Evolutionary conservation across 2,329 filamentous ascomycete species (phyloP), one percentile per base, ranked within the genome.

Genomic region (Colletotrichum sp.): DNA sequence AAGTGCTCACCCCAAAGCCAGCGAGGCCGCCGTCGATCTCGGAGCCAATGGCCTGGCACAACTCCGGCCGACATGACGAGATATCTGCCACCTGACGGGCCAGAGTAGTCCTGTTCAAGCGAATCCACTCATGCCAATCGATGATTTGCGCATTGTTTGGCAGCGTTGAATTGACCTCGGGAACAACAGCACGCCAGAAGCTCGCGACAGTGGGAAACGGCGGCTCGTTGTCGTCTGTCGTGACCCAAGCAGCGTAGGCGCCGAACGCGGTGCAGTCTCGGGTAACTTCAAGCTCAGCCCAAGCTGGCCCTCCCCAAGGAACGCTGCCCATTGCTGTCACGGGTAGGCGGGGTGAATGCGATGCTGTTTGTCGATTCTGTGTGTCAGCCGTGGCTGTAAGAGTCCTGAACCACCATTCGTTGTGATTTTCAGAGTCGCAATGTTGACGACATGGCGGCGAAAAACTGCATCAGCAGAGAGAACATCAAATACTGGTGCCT

Each of bases 101-200:
- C 26, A 73, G 10, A 36, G 38, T 16, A 4, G 58, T 24, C 36
- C 43, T 13, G 43, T 76, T 72, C 3, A 21, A 55, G 28, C 76
- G 73, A 15, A 32, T n/a, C 73, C 73, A 76, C 12, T 73, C 66
- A n/a, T 77, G 73, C 73, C 73, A 73, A 12, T 76, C 66, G 18
- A 77, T 52, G 32, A 76, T 8, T 10, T 52, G 36, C 21, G 32
- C 10, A 34, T 48, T 64, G 12, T 18, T 66, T 6, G 66, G 16
- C 6, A 16, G 36, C 9, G 48, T 28, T 30, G 52, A 36, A 32
- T 60, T 30, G 21, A 43, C 36, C 16, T 66, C 26, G 2, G 38
- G 16, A 16, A 48, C 43, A 8, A 62, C 55, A 30, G 73, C 58
- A 8, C 58, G 75, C 75, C 75, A 77, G 13, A 77, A 77, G 24